phyloP scores from a whole-genome alignment of 768 basidiomycete genomes.

The Amanita subjunquillea region DNA sequence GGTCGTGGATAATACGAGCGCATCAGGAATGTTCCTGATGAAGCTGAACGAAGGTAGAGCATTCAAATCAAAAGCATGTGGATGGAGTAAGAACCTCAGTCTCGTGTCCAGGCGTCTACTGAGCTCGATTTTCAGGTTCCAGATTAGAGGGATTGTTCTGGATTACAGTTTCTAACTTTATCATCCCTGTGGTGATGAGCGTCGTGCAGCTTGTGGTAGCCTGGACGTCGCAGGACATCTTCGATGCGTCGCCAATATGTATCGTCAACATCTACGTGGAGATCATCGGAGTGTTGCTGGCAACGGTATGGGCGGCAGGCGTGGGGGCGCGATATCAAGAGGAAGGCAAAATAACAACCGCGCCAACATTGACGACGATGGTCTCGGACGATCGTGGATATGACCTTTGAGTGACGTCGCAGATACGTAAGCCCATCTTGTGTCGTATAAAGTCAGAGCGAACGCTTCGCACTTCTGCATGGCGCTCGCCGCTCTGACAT shows the following conservation, averaged over 20 bases:
- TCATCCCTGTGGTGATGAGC: constrained; percentile 17
- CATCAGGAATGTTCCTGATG: constrained; percentile 12
- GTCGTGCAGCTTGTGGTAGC: constrained; percentile 12
- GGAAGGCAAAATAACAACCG: background rate
- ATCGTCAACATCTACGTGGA: constrained; percentile 14
- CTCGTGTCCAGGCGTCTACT: background rate
- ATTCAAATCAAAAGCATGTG: background rate
- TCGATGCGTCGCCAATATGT: constrained; percentile 6
- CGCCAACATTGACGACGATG: background rate
- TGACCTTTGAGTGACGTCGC: background rate
- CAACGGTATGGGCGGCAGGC: constrained; percentile 15
- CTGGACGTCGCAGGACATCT: constrained; percentile 6
- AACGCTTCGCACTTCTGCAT: constrained; percentile 6
- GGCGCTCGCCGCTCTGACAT: constrained; percentile 14
- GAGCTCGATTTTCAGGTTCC: constrained; percentile 5
- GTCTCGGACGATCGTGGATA: background rate
- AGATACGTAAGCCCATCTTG: background rate
- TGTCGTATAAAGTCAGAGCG: background rate
- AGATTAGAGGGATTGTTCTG: constrained; percentile 14
- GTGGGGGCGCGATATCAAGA: constrained; percentile 9
- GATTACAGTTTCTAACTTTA: constrained; percentile 17
- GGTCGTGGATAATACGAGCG: constrained; percentile 11
- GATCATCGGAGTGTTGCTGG: constrained; percentile 20
- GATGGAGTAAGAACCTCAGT: background rate
- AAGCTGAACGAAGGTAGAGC: constrained; percentile 6